phyloP scores from a whole-genome alignment of 768 basidiomycete genomes.

The Cystofilobasidium capitatum region DNA sequence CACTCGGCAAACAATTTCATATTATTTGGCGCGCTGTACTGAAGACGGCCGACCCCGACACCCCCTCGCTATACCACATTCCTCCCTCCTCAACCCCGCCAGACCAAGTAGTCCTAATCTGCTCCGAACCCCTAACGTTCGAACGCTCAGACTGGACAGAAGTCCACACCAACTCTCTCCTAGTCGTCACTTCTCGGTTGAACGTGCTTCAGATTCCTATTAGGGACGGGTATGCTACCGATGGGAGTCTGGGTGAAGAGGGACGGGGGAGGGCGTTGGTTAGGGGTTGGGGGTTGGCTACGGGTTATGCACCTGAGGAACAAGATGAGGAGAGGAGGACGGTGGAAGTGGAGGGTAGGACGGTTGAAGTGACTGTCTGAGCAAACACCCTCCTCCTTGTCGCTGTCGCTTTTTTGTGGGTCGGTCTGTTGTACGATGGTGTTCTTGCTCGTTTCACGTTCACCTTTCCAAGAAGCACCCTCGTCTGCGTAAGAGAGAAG shows the following conservation, averaged over 20 bases:
- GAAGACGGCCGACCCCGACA: constrained; percentile 49
- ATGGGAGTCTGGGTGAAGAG: neutral
- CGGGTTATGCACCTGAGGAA: neutral
- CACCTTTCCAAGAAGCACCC: too few species aligned
- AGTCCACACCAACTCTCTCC: constrained; percentile 91
- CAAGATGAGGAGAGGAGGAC: neutral
- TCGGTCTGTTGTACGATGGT: too few species aligned
- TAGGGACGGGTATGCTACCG: constrained; percentile 36
- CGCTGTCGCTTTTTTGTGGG: too few species aligned
- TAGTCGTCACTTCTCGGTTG: constrained; percentile 80
- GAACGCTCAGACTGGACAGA: constrained; percentile 99
- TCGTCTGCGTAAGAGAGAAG: too few species aligned
- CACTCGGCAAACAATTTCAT: neutral
- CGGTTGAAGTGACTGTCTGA: neutral
- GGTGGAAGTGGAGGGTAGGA: neutral
- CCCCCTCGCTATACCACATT: neutral
- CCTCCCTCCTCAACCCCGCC: constrained; percentile 22
- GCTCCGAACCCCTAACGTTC: constrained; percentile 90
- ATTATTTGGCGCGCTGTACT: neutral
- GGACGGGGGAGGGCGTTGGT: neutral
- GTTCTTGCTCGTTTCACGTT: too few species aligned
- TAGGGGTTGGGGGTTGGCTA: neutral
- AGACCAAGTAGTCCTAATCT: constrained; percentile 43
- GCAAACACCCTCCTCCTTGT: too few species aligned
- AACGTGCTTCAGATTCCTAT: constrained; percentile 92